A percentile compares a stretch with the other conserved stretches of the same genome.
These are phyloP conservation scores for Colletotrichum somersetense DNA, from an alignment of 2,329 filamentous ascomycete genomes.

Conservation along the genomic window DNA sequence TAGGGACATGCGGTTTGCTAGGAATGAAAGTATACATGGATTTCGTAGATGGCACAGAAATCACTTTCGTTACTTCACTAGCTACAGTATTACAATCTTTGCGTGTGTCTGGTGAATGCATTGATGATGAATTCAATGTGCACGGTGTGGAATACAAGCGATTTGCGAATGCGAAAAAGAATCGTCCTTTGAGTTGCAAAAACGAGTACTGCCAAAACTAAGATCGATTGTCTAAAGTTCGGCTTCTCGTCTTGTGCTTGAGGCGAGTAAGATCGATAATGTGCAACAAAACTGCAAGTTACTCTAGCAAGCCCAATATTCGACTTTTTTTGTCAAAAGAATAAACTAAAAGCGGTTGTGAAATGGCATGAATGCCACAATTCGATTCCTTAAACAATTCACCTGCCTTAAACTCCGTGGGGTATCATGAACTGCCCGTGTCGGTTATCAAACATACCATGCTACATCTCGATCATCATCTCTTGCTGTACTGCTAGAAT, in stretches of 20 bases:
- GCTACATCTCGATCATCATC: slow-evolving; percentile 14
- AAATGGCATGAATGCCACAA: too few species aligned
- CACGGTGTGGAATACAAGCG: too few species aligned
- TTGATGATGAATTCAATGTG: neutral
- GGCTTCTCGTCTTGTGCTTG: neutral
- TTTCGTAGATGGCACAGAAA: rapidly evolving
- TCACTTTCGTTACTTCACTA: neutral
- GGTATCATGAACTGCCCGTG: slow-evolving; percentile 25
- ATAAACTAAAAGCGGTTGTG: too few species aligned
- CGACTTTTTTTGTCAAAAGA: neutral
- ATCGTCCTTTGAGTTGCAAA: neutral
- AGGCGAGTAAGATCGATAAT: neutral
- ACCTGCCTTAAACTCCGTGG: slow-evolving; percentile 11
- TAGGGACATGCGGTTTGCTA: neutral
- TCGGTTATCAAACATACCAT: slow-evolving; percentile 25
- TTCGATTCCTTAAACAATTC: neutral
- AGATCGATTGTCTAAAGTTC: neutral
- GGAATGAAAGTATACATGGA: too few species aligned
- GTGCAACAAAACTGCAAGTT: neutral
- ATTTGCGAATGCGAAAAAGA: too few species aligned
- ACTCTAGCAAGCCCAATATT: neutral
- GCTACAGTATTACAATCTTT: rapidly evolving
- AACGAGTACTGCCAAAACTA: neutral
- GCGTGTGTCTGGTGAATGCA: too few species aligned
- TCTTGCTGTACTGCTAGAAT: slow-evolving; percentile 1